Evolutionary conservation across 306 rosid species (phyloP).

Genomic region (Senna siamea): DNA sequence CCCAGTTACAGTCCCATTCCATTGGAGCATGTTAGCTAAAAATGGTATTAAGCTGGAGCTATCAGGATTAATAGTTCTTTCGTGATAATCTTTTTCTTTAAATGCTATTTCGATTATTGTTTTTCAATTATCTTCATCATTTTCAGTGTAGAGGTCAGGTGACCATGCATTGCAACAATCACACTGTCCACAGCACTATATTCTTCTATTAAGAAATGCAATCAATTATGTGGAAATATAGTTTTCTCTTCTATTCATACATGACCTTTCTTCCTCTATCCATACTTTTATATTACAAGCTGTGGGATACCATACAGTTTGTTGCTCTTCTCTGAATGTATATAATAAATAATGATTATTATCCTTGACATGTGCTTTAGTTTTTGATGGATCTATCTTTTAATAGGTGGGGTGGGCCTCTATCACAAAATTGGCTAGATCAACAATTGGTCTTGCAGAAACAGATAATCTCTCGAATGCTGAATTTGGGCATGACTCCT

Average conservation of each 20-base stretch:
- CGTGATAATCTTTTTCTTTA: slow-evolving; percentile 3
- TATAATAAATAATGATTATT: neutral
- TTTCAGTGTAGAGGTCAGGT: neutral
- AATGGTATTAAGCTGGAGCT: neutral
- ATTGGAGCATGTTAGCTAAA: neutral
- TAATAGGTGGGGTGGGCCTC: slow-evolving; percentile 94
- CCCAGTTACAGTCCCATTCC: neutral
- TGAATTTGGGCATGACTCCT: slow-evolving; percentile 98
- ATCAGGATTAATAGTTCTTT: neutral
- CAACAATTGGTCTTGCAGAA: slow-evolving; percentile 81
- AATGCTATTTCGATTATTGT: neutral
- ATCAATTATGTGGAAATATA: neutral
- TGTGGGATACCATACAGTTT: neutral
- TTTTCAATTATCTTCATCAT: neutral
- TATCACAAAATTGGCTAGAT: slow-evolving; percentile 91
- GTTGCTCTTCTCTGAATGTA: slow-evolving; percentile 1
- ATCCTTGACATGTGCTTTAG: slow-evolving; percentile 35
- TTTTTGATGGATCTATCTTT: slow-evolving; percentile 37
- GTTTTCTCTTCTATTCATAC: neutral
- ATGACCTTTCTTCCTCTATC: slow-evolving; percentile 8
- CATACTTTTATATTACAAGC: slow-evolving; percentile 3
- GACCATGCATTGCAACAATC: neutral
- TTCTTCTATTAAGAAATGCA: neutral
- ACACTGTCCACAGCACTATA: neutral
- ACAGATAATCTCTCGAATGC: slow-evolving; percentile 78